Base-by-base conservation (phyloP, 2,329 filamentous ascomycete genomes). In the Stagonosporopsis tanaceti region DNA sequence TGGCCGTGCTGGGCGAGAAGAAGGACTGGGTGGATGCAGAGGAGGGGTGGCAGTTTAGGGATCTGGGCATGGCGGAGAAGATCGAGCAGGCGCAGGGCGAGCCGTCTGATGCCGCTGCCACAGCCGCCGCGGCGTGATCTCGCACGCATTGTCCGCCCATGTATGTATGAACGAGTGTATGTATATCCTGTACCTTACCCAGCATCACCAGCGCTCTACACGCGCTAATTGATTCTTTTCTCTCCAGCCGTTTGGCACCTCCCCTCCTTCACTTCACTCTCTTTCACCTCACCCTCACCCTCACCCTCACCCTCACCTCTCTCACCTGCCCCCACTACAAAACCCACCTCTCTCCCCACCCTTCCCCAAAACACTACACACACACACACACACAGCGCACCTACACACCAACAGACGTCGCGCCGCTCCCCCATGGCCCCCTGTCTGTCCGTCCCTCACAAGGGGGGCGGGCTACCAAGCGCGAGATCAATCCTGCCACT, bases 1-100 rank as follows among this genome's bases (percentile, higher is more conserved):
- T 88, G 24, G 86, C 89, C 22, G 89, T 98, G 61, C 81, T 99
- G 4, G 94, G 94, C 35, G 89, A 94, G 80, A 90, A 89, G 79
- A 91, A 91, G 74, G 83, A 88, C 11, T 97, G 91, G 88, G 85
- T 89, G 24, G 72, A 62, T 20, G 74, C 78, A 32, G 72, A 76
- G 25, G 88, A 92, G 64, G 83, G 81, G 24, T 98, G 94, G 94
- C 84, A 86, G 50, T 80, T 92, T 25, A 85, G 86, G 59, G 90
- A 94, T 73, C 87, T 97, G 79, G 85, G 82, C 6, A 88, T 93
- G 72, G 70, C 50, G 28, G 70, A 69, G 58, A 71, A 72, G 62
- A 60, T 66, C 20, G 63, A 69, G 32, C 63, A 70, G 39, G 53
- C 15, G 28, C 66, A 30, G 53, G 64, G 54, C 50, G 54, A 45